Evolutionary conservation across 2,329 filamentous ascomycete species (phyloP).

Genomic region (Apiospora koreana): DNA sequence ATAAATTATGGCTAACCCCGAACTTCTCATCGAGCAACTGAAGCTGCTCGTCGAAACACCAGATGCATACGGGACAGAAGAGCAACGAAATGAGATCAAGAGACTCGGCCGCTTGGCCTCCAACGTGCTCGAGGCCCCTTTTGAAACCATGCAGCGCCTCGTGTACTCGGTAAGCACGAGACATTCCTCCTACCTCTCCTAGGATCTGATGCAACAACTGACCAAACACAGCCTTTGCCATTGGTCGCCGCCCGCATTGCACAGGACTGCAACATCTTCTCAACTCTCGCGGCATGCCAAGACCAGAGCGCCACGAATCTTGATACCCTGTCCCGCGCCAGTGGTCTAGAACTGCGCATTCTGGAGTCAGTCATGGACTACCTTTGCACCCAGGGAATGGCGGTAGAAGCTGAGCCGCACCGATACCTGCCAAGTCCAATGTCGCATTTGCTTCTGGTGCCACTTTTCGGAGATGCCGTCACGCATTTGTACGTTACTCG

Average conservation of each 20-base stretch:
- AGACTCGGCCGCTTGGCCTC: not conserved
- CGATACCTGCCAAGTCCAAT: not conserved
- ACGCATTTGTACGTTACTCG: not conserved
- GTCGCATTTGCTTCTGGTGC: not conserved
- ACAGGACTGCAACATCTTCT: not conserved
- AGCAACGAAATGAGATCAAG: not conserved
- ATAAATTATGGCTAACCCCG: not conserved
- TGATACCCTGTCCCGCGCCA: not conserved
- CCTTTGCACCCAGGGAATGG: not conserved
- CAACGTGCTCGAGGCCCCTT: not conserved
- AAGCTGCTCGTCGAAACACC: not conserved
- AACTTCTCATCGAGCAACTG: not conserved
- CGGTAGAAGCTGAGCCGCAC: not conserved
- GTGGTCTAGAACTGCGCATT: not conserved
- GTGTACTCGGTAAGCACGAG: not conserved
- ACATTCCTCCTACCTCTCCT: not conserved
- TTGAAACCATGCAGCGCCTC: not conserved
- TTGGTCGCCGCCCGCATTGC: not conserved
- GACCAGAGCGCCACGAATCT: not conserved
- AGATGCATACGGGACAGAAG: not conserved
- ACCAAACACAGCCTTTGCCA: not conserved
- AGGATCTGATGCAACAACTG: not conserved
- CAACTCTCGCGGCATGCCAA: not conserved
- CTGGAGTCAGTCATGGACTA: not conserved
- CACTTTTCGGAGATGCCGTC: not conserved